phyloP scores from a whole-genome alignment of 345 rosid species.

The Populus tremula region DNA sequence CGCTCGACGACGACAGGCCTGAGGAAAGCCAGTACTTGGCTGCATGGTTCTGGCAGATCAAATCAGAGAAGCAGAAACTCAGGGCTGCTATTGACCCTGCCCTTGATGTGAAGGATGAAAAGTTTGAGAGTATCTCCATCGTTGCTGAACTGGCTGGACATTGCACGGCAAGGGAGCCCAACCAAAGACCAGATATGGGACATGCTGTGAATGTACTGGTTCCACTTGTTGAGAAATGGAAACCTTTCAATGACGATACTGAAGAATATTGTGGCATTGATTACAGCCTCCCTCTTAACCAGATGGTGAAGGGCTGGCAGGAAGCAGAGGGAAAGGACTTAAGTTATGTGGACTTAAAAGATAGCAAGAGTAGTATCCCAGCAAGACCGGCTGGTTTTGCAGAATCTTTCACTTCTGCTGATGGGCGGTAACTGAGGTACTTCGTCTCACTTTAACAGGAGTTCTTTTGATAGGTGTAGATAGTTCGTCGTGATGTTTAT shows the following conservation, averaged over 20 bases:
- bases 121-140: slow-evolving; percentile 49
- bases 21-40: slow-evolving; percentile 75
- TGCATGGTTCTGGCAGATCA: slow-evolving; percentile 69
- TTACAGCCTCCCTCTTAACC: slow-evolving; percentile 71
- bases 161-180: slow-evolving; percentile 72
- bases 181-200: slow-evolving; percentile 75
- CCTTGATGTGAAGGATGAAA: slow-evolving; percentile 50
- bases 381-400: slow-evolving; percentile 70
- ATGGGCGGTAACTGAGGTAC: slow-evolving; percentile 49
- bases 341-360: slow-evolving; percentile 50
- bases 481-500: slow-evolving; percentile 18
- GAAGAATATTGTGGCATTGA: slow-evolving; percentile 74
- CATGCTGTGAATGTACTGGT: slow-evolving; percentile 64
- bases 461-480: slow-evolving; percentile 30
- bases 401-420: slow-evolving; percentile 68
- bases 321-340: slow-evolving; percentile 70
- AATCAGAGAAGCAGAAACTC: slow-evolving; percentile 52
- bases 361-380: slow-evolving; percentile 73
- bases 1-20: slow-evolving; percentile 63
- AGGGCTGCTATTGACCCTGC: slow-evolving; percentile 56
- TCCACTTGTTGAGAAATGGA: slow-evolving; percentile 74
- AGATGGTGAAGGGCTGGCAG: slow-evolving; percentile 83
- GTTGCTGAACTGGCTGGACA: slow-evolving; percentile 74
- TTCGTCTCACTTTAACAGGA: background rate
- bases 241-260: slow-evolving; percentile 46